phyloP scores from a whole-genome alignment of 73 alveolate genomes.

The Paramecium pentaurelia region DNA sequence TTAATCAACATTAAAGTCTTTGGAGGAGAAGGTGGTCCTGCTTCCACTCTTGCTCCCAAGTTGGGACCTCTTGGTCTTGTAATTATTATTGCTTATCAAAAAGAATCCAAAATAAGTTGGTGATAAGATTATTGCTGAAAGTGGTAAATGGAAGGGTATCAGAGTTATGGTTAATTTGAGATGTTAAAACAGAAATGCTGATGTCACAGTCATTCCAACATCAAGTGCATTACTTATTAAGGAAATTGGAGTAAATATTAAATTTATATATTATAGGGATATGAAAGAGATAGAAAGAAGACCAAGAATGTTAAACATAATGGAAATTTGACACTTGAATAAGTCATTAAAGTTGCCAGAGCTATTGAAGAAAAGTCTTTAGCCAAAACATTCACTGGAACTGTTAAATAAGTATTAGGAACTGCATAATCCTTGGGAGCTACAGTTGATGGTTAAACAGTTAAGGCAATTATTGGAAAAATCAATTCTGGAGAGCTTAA shows the following conservation, averaged over 20 bases:
- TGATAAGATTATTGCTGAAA: constrained; percentile 65
- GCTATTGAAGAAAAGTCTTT: constrained; percentile 52
- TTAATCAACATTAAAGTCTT: constrained; percentile 60
- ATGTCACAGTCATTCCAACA: constrained; percentile 67
- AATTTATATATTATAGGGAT: constrained; percentile 45
- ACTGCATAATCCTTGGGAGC: constrained; percentile 69
- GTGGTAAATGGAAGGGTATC: constrained; percentile 66
- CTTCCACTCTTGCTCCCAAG: constrained; percentile 71
- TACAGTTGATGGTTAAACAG: constrained; percentile 67
- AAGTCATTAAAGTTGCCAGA: constrained; percentile 68
- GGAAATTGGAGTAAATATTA: constrained; percentile 56
- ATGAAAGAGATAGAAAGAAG: constrained; percentile 74
- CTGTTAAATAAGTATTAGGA: constrained; percentile 70
- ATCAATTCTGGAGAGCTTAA: constrained; percentile 60
- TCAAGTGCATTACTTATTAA: constrained; percentile 68
- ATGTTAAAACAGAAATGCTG: constrained; percentile 66
- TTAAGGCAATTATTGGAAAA: constrained; percentile 53
- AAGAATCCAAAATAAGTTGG: constrained; percentile 71
- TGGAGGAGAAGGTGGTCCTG: constrained; percentile 70
- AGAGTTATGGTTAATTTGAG: constrained; percentile 69
- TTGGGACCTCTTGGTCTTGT: constrained; percentile 70
- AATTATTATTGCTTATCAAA: background rate
- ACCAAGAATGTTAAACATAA: constrained; percentile 67
- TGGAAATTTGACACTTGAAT: constrained; percentile 71
- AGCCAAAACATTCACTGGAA: constrained; percentile 67